Evolutionary conservation across 805 yeast genomes (phyloP).

Genomic region (Saccharomyces kudriavzevii): DNA sequence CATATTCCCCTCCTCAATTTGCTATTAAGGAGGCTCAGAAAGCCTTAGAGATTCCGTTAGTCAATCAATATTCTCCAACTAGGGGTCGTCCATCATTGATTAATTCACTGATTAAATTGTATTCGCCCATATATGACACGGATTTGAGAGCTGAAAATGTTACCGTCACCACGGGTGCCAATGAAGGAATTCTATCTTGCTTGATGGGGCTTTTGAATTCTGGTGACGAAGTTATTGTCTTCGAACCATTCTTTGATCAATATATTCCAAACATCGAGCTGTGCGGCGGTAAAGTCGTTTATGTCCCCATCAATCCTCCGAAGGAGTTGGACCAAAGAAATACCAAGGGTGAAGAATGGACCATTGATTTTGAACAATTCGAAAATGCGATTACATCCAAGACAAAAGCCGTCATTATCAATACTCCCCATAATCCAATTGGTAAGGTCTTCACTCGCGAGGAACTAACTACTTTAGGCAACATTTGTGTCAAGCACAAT

Average conservation of each 20-base stretch:
- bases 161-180: conserved; percentile 90
- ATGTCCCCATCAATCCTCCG: conserved; percentile 83
- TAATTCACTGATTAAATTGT: conserved; percentile 60
- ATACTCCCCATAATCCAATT: conserved; percentile 94
- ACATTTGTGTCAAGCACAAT: conserved; percentile 78
- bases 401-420: conserved; percentile 80
- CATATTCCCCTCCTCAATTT: conserved; percentile 92
- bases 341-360: conserved; percentile 82
- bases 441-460: conserved; percentile 79
- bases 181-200: conserved; percentile 84
- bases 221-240: conserved; percentile 93
- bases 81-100: conserved; percentile 75
- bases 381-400: conserved; percentile 60
- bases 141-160: conserved; percentile 40
- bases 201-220: conserved; percentile 76
- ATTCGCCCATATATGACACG: conserved; percentile 55
- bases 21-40: conserved; percentile 74
- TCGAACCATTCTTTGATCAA: conserved; percentile 96
- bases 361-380: conserved; percentile 68
- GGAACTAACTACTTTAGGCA: conserved; percentile 70
- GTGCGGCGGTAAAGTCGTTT: conserved; percentile 86
- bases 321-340: conserved; percentile 51
- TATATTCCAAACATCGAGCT: conserved; percentile 89
- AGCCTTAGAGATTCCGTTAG: conserved; percentile 63
- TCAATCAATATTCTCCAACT: conserved; percentile 90